A percentile compares a stretch with the other conserved stretches of the same genome.
These are phyloP conservation scores for Mitragyna speciosa DNA, from an alignment of 257 asterid species.

Conservation along the genomic window DNA sequence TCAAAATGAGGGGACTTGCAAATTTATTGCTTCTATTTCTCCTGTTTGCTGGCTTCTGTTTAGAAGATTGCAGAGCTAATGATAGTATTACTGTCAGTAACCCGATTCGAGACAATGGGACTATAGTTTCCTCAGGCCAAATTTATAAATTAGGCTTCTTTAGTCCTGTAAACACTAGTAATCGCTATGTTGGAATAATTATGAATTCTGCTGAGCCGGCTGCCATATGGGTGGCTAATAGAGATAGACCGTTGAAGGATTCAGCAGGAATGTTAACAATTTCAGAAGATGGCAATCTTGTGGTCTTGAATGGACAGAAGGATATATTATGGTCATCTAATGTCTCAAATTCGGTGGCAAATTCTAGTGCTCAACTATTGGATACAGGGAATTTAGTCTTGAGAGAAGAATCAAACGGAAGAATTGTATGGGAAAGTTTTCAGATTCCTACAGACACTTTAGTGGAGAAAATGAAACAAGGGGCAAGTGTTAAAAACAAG, in stretches of 20 bases:
- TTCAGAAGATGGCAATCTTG: conserved; percentile 40
- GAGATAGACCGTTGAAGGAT: conserved; percentile 41
- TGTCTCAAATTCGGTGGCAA: conserved; percentile 20
- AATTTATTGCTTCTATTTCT: too few species aligned
- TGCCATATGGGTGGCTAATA: conserved; percentile 55
- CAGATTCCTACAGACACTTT: conserved; percentile 29
- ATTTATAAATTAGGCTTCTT: too few species aligned
- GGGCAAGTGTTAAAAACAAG: conserved; percentile 19
- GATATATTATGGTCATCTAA: conserved; percentile 43
- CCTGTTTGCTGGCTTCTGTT: neutral
- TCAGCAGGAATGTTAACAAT: conserved; percentile 30
- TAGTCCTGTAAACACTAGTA: conserved; percentile 18
- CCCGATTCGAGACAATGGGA: too few species aligned
- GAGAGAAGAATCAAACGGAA: conserved; percentile 30
- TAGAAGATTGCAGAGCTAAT: neutral
- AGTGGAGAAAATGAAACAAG: conserved; percentile 24
- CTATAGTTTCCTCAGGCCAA: too few species aligned
- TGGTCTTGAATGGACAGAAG: conserved; percentile 25
- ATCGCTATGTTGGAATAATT: conserved; percentile 31
- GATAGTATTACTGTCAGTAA: conserved; percentile 9
- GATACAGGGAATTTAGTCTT: conserved; percentile 45
- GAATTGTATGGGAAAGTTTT: conserved; percentile 42
- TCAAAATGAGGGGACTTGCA: neutral
- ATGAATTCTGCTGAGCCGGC: conserved; percentile 9
- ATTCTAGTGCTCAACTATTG: conserved; percentile 35